phyloP scores from a whole-genome alignment of 139 green algal genomes.

The Chlorokybus atmophyticus region DNA sequence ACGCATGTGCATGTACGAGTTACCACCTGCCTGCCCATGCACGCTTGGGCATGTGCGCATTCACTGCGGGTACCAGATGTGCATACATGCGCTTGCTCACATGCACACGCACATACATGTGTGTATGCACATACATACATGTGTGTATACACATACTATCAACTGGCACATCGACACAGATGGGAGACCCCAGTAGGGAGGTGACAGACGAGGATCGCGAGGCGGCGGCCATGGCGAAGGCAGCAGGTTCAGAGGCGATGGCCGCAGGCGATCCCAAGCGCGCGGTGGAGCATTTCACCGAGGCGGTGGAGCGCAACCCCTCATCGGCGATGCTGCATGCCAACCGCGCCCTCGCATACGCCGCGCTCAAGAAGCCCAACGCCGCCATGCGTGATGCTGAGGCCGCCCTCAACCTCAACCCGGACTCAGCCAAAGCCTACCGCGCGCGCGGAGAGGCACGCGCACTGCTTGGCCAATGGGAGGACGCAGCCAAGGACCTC shows the following conservation, averaged over 20 bases:
- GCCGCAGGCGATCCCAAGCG: slow-evolving; percentile 15
- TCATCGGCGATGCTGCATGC: slow-evolving; percentile 15
- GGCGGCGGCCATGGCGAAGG: slow-evolving; percentile 5
- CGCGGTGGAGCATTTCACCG: slow-evolving; percentile 12
- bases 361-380: slow-evolving; percentile 21
- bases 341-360: slow-evolving; percentile 13
- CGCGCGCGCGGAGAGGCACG: slow-evolving; percentile 17
- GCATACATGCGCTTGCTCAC: too few species aligned
- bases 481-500: slow-evolving; percentile 20
- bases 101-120: too few species aligned
- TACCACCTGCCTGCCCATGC: too few species aligned
- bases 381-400: slow-evolving; percentile 20
- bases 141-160: too few species aligned
- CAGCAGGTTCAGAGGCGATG: slow-evolving; percentile 12
- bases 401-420: slow-evolving; percentile 14
- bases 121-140: too few species aligned
- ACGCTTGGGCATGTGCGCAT: too few species aligned
- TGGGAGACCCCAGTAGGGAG: slow-evolving; percentile 15
- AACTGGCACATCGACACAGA: too few species aligned
- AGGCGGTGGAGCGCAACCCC: slow-evolving; percentile 18
- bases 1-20: too few species aligned
- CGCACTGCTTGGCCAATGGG: slow-evolving; percentile 21
- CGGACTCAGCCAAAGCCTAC: slow-evolving; percentile 18
- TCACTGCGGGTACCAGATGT: too few species aligned
- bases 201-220: slow-evolving; percentile 13